Evolutionary conservation across 306 rosid genomes (phyloP), one percentile per base, ranked within the genome.

Genomic region (Carpinus fangiana): DNA sequence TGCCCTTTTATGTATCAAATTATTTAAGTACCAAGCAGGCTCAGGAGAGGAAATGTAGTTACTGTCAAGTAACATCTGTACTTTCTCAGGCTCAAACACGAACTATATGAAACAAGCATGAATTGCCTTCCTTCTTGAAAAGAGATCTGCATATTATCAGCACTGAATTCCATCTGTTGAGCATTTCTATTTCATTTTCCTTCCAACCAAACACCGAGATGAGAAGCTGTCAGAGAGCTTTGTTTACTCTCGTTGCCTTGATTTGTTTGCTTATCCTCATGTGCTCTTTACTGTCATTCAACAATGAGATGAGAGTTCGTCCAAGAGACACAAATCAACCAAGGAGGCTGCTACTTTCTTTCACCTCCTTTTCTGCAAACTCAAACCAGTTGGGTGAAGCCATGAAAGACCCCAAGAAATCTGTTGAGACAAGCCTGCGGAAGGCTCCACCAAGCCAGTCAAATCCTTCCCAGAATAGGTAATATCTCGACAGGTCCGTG

Each of bases 391-490:
- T 79, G 68, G 78, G 59, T 76, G 60, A 50, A 84, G 59, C 84
- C 51, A 45, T 83, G 74, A 84, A 75, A 79, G 84, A 79, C 74
- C 28, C 83, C 61, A 54, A 77, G 88, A 81, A 72, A 84, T 84
- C 95, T 16, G 66, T 75, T 2, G 83, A 80, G 64, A 56, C 93
- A 52, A 90, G 86, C 80, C 86, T 90, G 80, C 87, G 85, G 87
- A 69, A 74, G 78, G 83, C 90, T 21, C 95, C 97, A 10, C 51
- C 79, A 52, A 92, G 92, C 90, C 84, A 86, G 11, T 89, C 95
- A 45, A 92, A 90, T 82, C 94, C 97, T 53, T 90, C 62, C 53
- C 97, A 92, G 52, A 92, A 92, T 78, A 83, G 82, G 88, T 80
- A 83, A 88, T 51, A 66, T 51, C 45, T 72, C 70, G 55, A 71